These are phyloP conservation scores for Melastoma candidum DNA, from an alignment of 441 rosid species.

Conservation along the genomic window DNA sequence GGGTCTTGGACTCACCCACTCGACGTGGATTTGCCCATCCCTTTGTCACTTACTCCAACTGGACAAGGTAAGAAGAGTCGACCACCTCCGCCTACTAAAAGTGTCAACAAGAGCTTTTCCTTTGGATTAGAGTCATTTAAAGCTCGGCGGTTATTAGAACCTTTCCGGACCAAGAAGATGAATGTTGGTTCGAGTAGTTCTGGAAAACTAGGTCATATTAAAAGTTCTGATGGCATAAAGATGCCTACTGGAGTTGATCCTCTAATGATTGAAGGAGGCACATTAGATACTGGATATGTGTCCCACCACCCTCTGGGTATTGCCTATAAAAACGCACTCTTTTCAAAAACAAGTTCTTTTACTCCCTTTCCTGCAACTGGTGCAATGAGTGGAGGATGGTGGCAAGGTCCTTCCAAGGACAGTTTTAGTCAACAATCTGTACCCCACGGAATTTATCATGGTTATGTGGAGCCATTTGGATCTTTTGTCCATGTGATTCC, in stretches of 20 bases:
- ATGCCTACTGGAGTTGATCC: conserved; percentile 14
- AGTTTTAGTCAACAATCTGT: not conserved
- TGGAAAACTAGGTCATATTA: conserved; percentile 11
- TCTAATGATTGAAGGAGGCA: conserved; percentile 7
- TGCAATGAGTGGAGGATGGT: conserved; percentile 16
- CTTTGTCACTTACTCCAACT: conserved; percentile 13
- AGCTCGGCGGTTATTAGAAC: conserved; percentile 9
- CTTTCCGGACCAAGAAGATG: conserved; percentile 14
- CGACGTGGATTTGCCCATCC: conserved; percentile 16
- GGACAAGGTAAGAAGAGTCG: conserved; percentile 18
- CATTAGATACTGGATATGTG: conserved; percentile 6
- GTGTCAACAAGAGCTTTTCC: conserved; percentile 13
- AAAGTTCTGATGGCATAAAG: conserved; percentile 11
- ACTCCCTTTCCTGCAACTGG: conserved; percentile 9
- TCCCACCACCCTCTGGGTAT: conserved; percentile 4
- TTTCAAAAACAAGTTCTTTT: conserved; percentile 2
- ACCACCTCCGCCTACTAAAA: conserved; percentile 19
- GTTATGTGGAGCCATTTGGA: conserved; percentile 16
- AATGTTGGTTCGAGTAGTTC: conserved; percentile 23
- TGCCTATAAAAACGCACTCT: conserved; percentile 10
- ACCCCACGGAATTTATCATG: conserved; percentile 10
- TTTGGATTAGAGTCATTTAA: conserved; percentile 13
- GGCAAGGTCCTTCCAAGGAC: conserved; percentile 4
- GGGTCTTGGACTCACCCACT: conserved; percentile 18
- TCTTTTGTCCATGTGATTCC: conserved; percentile 22